phyloP scores from a whole-genome alignment of 352 stramenopile species.

The Pythium diclinum region DNA sequence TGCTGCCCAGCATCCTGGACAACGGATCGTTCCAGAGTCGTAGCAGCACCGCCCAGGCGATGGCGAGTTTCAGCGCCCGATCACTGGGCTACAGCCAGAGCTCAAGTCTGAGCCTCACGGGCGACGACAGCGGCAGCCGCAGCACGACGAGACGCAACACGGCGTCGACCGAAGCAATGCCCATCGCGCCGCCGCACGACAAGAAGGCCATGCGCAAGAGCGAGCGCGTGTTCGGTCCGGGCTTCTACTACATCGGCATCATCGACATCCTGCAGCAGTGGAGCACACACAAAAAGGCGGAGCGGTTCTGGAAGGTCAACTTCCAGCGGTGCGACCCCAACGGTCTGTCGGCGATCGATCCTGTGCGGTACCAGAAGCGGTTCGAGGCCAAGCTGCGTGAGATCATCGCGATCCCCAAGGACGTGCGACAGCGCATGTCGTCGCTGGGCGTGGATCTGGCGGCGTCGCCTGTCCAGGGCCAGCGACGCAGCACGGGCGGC shows the following conservation, averaged over 20 bases:
- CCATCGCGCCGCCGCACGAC: constrained; percentile 2
- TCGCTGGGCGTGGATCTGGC: neutral
- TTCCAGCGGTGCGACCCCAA: constrained; percentile 65
- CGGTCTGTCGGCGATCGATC: constrained; percentile 82
- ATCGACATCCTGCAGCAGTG: constrained; percentile 91
- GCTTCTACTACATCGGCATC: constrained; percentile 88
- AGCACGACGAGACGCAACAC: neutral
- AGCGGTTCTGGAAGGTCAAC: constrained; percentile 82
- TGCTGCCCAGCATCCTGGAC: neutral
- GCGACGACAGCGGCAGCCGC: constrained; percentile 1
- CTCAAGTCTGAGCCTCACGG: constrained; percentile 3
- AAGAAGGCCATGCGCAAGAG: constrained; percentile 66
- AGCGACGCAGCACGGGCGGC: neutral
- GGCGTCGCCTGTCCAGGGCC: neutral
- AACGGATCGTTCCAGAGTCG: neutral
- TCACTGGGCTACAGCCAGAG: constrained; percentile 7
- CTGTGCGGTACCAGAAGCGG: constrained; percentile 67
- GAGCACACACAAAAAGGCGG: constrained; percentile 77
- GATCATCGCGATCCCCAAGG: constrained; percentile 75
- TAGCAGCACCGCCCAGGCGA: constrained; percentile 14
- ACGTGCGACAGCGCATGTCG: constrained; percentile 21
- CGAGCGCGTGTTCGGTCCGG: constrained; percentile 75
- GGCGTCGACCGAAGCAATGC: neutral
- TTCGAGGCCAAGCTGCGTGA: constrained; percentile 82
- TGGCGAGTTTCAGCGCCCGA: constrained; percentile 14